phyloP scores from a whole-genome alignment of 2,329 filamentous ascomycete species.

The Neodidymelliopsis sp. region DNA sequence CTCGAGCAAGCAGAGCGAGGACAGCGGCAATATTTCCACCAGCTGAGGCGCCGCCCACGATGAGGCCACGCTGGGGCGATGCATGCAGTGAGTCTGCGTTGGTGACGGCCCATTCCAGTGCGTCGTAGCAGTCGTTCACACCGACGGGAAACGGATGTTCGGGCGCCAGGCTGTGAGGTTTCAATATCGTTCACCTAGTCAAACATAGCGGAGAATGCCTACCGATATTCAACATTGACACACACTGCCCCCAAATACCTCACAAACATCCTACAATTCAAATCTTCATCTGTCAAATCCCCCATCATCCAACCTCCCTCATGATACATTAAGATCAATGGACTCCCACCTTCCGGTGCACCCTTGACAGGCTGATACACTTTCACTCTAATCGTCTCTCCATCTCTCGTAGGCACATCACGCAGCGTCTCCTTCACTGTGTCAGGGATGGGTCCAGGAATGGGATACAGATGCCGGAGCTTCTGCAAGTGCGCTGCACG shows the following conservation, averaged over 20 bases:
- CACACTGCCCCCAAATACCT: slow-evolving; percentile 51
- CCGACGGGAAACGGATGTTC: slow-evolving; percentile 59
- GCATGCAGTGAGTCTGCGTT: slow-evolving; percentile 45
- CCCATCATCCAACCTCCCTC: slow-evolving; percentile 58
- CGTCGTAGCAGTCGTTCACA: slow-evolving; percentile 59
- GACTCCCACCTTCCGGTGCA: slow-evolving; percentile 30
- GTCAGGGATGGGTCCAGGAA: slow-evolving; percentile 40
- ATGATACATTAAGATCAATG: slow-evolving; percentile 48
- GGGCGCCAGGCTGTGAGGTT: slow-evolving; percentile 53
- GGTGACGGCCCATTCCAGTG: slow-evolving; percentile 51
- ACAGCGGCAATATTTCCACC: slow-evolving; percentile 62
- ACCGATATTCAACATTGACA: slow-evolving; percentile 60
- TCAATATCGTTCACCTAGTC: background rate
- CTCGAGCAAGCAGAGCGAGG: slow-evolving; percentile 54
- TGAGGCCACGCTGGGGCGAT: slow-evolving; percentile 55
- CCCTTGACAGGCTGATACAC: slow-evolving; percentile 38
- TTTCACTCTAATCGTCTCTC: slow-evolving; percentile 32
- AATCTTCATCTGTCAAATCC: slow-evolving; percentile 53
- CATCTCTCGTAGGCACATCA: slow-evolving; percentile 36
- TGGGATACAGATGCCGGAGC: slow-evolving; percentile 42
- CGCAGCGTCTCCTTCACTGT: slow-evolving; percentile 39
- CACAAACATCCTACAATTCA: slow-evolving; percentile 51
- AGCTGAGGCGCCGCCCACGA: slow-evolving; percentile 60
- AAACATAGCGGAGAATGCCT: too few relatives aligned
- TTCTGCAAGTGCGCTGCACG: slow-evolving; percentile 38